A percentile compares a stretch with the other conserved stretches of the same genome.
phyloP scores from a whole-genome alignment of 1,284 basidiomycete species.

The Melampsora americana region DNA sequence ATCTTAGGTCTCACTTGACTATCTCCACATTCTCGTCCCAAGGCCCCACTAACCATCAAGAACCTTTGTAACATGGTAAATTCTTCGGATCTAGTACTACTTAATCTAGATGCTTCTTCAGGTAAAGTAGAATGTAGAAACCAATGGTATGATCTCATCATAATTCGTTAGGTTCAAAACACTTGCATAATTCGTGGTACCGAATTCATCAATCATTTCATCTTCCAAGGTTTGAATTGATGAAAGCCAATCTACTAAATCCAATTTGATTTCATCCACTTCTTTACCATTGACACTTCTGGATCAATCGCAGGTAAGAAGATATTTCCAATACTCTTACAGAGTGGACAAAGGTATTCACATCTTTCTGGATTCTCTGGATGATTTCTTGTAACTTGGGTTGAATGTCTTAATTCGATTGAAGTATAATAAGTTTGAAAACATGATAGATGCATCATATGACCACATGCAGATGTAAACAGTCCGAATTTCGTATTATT shows the following conservation, averaged over 20 bases:
- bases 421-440: conserved; percentile 86
- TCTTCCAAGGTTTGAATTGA: conserved; percentile 58
- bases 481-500: conserved; percentile 76
- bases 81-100: conserved; percentile 52
- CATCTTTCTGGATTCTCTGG: conserved; percentile 87
- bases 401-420: conserved; percentile 79
- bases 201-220: conserved; percentile 33
- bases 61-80: conserved; percentile 46
- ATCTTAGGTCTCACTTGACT: conserved; percentile 63
- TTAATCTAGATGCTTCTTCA: conserved; percentile 46
- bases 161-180: conserved; percentile 52
- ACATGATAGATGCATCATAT: conserved; percentile 95
- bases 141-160: conserved; percentile 45
- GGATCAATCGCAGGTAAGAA: conserved; percentile 74
- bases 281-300: conserved; percentile 52
- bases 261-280: conserved; percentile 59
- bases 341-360: conserved; percentile 97
- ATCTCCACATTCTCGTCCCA: conserved; percentile 50
- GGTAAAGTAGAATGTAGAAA: conserved; percentile 41
- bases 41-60: conserved; percentile 51
- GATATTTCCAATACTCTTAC: conserved; percentile 93
- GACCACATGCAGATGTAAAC: conserved; percentile 84
- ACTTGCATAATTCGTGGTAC: conserved; percentile 51
- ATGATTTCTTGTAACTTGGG: conserved; percentile 87
- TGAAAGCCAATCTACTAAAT: conserved; percentile 73